Percentiles rank a stretch among this genome's conserved stretches.
These are phyloP conservation scores for Saccharomycodes ludwigii DNA, from an alignment of 805 yeast species.

Conservation along the genomic window DNA sequence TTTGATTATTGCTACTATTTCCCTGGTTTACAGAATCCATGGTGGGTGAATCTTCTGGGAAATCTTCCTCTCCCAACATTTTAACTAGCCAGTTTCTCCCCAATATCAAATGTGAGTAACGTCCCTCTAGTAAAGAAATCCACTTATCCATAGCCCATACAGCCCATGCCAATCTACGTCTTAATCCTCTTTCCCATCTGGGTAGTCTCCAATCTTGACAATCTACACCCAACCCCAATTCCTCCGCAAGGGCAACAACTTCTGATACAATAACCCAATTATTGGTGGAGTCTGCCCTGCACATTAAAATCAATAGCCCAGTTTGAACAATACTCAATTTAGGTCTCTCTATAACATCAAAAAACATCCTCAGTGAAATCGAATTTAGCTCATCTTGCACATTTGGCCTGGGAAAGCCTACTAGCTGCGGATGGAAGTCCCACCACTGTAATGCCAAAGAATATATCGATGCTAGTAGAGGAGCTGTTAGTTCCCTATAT, in stretches of 20 bases:
- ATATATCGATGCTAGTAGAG: conserved; percentile 82
- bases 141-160: conserved; percentile 87
- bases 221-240: conserved; percentile 81
- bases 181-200: conserved; percentile 84
- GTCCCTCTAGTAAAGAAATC: conserved; percentile 67
- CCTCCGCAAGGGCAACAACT: conserved; percentile 80
- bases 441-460: conserved; percentile 87
- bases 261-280: conserved; percentile 84
- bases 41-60: conserved; percentile 50
- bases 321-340: conserved; percentile 88
- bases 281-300: conserved; percentile 41
- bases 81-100: conserved; percentile 73
- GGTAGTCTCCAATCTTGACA: conserved; percentile 88
- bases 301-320: conserved; percentile 63
- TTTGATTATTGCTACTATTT: too few relatives aligned
- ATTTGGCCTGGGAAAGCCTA: conserved; percentile 71
- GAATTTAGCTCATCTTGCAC: conserved; percentile 49
- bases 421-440: conserved; percentile 60
- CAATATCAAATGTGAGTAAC: conserved; percentile 71
- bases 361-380: conserved; percentile 52
- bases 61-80: conserved; percentile 55
- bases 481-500: conserved; percentile 84
- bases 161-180: conserved; percentile 92
- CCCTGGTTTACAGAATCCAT: conserved; percentile 5
- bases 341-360: conserved; percentile 72